phyloP scores from a whole-genome alignment of 805 yeast genomes.

The Candida xiaguanensis region DNA sequence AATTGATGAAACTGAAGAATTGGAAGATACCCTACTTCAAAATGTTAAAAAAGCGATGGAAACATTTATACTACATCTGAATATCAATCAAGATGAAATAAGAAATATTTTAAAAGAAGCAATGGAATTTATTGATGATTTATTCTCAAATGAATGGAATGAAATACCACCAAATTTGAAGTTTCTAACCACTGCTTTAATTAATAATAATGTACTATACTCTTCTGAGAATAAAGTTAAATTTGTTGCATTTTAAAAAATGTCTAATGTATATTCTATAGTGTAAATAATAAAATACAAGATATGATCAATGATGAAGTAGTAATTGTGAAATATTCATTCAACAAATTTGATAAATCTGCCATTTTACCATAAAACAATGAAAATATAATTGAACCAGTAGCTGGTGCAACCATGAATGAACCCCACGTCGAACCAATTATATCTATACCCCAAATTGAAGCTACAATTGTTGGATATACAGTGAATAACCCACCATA shows the following conservation, averaged over 20 bases:
- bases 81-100: conserved; percentile 2
- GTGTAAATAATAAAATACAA: conserved; percentile 19
- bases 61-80: conserved; percentile 10
- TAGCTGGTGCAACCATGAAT: conserved; percentile 83
- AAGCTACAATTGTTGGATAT: conserved; percentile 79
- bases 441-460: conserved; percentile 82
- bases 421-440: conserved; percentile 94
- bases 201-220: conserved; percentile 6
- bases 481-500: conserved; percentile 86
- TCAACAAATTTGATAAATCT: conserved; percentile 37
- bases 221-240: neutral
- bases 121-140: conserved; percentile 8
- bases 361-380: conserved; percentile 62
- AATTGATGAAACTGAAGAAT: conserved; percentile 9
- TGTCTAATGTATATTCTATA: too few relatives aligned
- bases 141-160: conserved; percentile 12
- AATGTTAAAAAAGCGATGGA: conserved; percentile 12
- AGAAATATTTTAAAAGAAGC: conserved; percentile 9
- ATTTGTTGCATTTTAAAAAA: conserved; percentile 4
- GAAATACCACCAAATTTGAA: conserved; percentile 8
- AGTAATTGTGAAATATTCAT: conserved; percentile 25
- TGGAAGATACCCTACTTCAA: conserved; percentile 8
- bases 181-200: conserved; percentile 6
- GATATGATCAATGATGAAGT: conserved; percentile 22
- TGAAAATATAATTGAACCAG: conserved; percentile 71